phyloP scores from a whole-genome alignment of 1,284 basidiomycete species.

The Mycena citricolor region DNA sequence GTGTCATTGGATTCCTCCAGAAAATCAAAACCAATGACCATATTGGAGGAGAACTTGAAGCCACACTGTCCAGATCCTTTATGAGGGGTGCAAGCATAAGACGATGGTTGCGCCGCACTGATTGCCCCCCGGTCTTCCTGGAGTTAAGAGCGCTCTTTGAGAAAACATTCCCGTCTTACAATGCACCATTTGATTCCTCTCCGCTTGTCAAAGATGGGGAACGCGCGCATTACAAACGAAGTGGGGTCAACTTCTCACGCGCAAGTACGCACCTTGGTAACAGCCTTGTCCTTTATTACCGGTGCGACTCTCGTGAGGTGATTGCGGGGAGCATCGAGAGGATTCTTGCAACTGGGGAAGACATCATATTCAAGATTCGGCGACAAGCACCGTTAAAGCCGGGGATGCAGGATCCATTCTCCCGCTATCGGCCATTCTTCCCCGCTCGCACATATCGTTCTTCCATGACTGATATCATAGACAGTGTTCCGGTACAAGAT shows the following conservation, averaged over 20 bases:
- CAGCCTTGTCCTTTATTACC: conserved; percentile 20
- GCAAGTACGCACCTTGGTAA: conserved; percentile 25
- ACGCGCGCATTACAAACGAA: conserved; percentile 20
- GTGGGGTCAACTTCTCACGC: conserved; percentile 17
- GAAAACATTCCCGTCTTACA: background rate
- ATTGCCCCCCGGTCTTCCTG: conserved; percentile 23
- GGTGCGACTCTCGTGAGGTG: background rate
- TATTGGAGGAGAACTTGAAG: conserved; percentile 17
- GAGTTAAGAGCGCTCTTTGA: conserved; percentile 27
- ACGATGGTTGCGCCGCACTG: conserved; percentile 20
- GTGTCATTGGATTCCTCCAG: conserved; percentile 9
- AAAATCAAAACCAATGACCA: conserved; percentile 8
- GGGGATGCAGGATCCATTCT: conserved; percentile 18
- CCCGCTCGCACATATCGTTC: conserved; percentile 22
- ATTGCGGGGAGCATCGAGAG: conserved; percentile 22
- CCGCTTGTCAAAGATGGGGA: background rate
- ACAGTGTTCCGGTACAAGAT: conserved; percentile 2
- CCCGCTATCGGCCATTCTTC: conserved; percentile 15
- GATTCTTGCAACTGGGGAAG: conserved; percentile 2
- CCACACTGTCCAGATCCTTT: conserved; percentile 21
- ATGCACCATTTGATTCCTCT: background rate
- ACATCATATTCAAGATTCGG: conserved; percentile 8
- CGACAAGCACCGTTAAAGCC: conserved; percentile 16
- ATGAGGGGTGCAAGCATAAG: conserved; percentile 21
- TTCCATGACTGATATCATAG: conserved; percentile 4